Conservation (phyloP, 2,329 filamentous ascomycete species). For the Penicillium sp. region DNA sequence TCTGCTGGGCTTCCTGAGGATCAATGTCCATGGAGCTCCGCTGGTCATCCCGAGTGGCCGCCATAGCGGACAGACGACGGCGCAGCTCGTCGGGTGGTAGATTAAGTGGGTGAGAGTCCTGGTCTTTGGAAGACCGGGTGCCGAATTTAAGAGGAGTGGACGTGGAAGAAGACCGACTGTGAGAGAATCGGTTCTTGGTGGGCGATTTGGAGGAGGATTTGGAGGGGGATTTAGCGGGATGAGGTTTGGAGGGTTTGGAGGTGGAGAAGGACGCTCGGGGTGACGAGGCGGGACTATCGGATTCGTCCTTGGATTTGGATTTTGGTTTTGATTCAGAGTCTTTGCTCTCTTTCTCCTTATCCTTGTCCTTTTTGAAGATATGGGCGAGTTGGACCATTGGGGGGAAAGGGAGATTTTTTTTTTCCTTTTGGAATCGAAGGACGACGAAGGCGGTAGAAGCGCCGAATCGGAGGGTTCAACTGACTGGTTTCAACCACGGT, state of each 20-base stretch:
- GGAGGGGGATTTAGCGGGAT: slow-evolving; percentile 21
- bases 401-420: slow-evolving; percentile 11
- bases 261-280: slow-evolving; percentile 35
- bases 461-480: slow-evolving; percentile 9
- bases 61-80: slow-evolving; percentile 63
- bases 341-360: slow-evolving; percentile 21
- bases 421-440: slow-evolving; percentile 33
- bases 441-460: slow-evolving; percentile 44
- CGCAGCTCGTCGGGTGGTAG: slow-evolving; percentile 85
- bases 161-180: slow-evolving; percentile 34
- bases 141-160: slow-evolving; percentile 35
- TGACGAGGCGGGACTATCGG: slow-evolving; percentile 39
- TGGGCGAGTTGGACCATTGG: slow-evolving; percentile 31
- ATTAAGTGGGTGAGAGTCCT: slow-evolving; percentile 83
- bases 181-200: slow-evolving; percentile 25
- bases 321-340: neutral
- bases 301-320: neutral
- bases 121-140: slow-evolving; percentile 39
- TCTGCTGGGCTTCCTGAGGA: slow-evolving; percentile 52
- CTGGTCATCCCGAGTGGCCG: slow-evolving; percentile 46
- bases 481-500: slow-evolving; percentile 17
- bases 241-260: slow-evolving; percentile 23
- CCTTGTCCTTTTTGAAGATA: slow-evolving; percentile 29
- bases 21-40: slow-evolving; percentile 77
- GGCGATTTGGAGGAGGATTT: slow-evolving; percentile 19